phyloP scores from a whole-genome alignment of 352 stramenopile species.

The Pythium monospermum region DNA sequence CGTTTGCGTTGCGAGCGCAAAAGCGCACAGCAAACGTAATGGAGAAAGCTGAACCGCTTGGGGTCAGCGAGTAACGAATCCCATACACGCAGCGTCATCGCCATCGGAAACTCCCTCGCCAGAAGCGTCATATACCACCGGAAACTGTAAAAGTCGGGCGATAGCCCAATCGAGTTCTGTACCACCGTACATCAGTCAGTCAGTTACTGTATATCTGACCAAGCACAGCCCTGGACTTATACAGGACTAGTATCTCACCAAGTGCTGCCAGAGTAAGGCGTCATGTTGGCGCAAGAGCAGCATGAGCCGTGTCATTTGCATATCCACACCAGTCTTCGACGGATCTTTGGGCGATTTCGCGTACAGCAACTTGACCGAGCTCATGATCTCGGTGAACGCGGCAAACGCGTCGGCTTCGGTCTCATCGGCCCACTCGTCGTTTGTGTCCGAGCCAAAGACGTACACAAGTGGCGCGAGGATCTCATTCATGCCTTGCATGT shows the following conservation, averaged over 20 bases:
- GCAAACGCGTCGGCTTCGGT: slow-evolving; percentile 52
- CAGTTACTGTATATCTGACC: too few species aligned
- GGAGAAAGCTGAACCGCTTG: slow-evolving; percentile 64
- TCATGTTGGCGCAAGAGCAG: slow-evolving; percentile 58
- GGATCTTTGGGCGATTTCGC: slow-evolving; percentile 31
- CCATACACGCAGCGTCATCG: slow-evolving; percentile 50
- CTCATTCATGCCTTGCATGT: slow-evolving; percentile 96
- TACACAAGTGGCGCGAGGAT: slow-evolving; percentile 85
- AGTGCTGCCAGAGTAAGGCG: slow-evolving; percentile 53
- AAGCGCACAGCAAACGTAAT: slow-evolving; percentile 58
- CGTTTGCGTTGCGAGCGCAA: slow-evolving; percentile 39
- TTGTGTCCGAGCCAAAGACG: slow-evolving; percentile 58
- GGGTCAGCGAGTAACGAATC: slow-evolving; percentile 51
- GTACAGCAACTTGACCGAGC: slow-evolving; percentile 44
- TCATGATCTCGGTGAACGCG: slow-evolving; percentile 47
- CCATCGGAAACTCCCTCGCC: slow-evolving; percentile 55
- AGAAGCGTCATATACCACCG: slow-evolving; percentile 74
- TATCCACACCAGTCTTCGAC: slow-evolving; percentile 45
- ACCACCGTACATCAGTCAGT: slow-evolving; percentile 1
- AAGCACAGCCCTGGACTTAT: too few species aligned
- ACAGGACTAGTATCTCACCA: too few species aligned
- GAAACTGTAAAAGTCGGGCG: slow-evolving; percentile 60
- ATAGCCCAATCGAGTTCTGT: slow-evolving; percentile 60
- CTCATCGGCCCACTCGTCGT: slow-evolving; percentile 25
- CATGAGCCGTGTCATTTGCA: slow-evolving; percentile 48